phyloP scores from a whole-genome alignment of 202 grass and related monocot species.

The Musa balbisiana region DNA sequence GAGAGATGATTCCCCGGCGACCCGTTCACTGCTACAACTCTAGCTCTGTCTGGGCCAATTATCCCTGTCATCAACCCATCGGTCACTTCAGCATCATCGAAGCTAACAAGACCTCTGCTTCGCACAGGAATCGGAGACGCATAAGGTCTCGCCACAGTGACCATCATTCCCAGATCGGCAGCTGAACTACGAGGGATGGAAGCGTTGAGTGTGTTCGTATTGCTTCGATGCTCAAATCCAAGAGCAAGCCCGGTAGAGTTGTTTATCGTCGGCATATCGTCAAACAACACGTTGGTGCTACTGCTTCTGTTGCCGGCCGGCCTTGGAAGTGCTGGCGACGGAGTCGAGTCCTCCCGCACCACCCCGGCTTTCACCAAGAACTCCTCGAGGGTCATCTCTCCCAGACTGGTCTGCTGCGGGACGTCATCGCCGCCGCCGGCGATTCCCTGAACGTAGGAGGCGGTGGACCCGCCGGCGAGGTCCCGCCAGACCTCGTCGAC shows the following conservation, averaged over 20 bases:
- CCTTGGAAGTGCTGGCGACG: background rate
- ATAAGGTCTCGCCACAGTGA: background rate
- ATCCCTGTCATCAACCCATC: conserved; percentile 44
- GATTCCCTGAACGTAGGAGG: background rate
- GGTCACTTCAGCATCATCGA: conserved; percentile 33
- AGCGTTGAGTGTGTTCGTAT: background rate
- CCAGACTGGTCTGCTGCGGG: conserved; percentile 54
- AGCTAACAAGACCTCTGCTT: conserved; percentile 34
- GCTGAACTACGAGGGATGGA: conserved; percentile 12
- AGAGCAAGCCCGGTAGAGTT: background rate
- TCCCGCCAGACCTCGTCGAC: conserved; percentile 93
- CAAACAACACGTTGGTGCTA: background rate
- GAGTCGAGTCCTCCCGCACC: conserved; percentile 42
- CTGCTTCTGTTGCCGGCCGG: background rate
- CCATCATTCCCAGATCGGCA: background rate
- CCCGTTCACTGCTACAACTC: conserved; percentile 26
- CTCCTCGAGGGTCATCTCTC: conserved; percentile 95
- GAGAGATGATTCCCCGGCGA: conserved; percentile 28
- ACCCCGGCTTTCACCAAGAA: conserved; percentile 81
- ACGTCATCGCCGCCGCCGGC: conserved; percentile 17
- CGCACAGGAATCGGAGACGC: conserved; percentile 3
- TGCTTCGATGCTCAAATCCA: background rate
- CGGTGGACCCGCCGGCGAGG: conserved; percentile 25
- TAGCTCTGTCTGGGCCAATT: conserved; percentile 29
- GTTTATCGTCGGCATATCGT: conserved; percentile 1